A percentile compares a stretch with the other conserved stretches of the same genome.
These are phyloP conservation scores for Castanea sativa DNA, from an alignment of 306 rosid species.

Conservation along the genomic window DNA sequence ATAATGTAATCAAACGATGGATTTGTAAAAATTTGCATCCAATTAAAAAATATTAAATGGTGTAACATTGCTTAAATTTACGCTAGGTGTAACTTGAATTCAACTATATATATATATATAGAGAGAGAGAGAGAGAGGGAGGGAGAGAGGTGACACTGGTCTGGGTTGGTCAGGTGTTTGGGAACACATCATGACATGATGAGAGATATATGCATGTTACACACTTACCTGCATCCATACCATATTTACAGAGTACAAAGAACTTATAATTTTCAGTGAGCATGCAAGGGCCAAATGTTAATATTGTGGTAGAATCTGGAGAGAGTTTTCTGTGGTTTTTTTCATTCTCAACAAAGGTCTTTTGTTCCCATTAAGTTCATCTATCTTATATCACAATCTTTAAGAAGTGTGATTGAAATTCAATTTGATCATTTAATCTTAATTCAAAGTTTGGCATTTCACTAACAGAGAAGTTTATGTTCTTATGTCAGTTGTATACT, in stretches of 20 bases:
- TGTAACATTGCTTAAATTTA: too few species aligned
- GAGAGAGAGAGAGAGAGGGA: too few species aligned
- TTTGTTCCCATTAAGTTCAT: neutral
- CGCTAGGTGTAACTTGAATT: too few species aligned
- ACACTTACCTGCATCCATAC: neutral
- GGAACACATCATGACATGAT: neutral
- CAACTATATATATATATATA: too few species aligned
- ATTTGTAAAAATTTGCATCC: too few species aligned
- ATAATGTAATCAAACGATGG: too few species aligned
- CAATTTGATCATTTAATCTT: neutral
- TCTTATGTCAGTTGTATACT: conserved; percentile 12
- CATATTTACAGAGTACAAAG: neutral
- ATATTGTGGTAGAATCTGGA: neutral
- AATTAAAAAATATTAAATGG: too few species aligned
- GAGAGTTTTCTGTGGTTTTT: conserved; percentile 1
- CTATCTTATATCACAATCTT: neutral
- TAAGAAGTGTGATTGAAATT: conserved; percentile 2
- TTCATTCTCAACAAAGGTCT: conserved; percentile 6
- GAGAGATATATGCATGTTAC: neutral
- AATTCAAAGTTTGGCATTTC: neutral
- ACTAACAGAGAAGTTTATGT: conserved; percentile 12
- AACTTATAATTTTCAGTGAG: neutral
- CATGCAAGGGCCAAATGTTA: neutral
- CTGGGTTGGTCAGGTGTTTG: too few species aligned
- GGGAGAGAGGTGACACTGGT: too few species aligned